A percentile compares a stretch with the other conserved stretches of the same genome.
Evolutionary conservation across 495 filamentous ascomycete genomes (phyloP).

Genomic region (Aspergillus conjunctus): DNA sequence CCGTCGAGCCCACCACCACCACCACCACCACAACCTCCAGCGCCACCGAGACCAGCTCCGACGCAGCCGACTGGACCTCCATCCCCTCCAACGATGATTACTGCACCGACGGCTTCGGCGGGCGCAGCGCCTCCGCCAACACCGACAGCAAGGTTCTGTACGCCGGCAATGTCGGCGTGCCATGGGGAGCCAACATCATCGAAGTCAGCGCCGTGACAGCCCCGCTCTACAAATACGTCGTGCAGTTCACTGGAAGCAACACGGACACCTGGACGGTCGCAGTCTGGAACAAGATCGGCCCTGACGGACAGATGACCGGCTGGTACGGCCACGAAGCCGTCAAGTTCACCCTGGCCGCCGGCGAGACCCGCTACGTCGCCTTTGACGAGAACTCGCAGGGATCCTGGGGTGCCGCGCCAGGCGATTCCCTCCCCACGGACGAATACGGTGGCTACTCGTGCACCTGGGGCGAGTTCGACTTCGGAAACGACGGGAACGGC

Average conservation of each 20-base stretch:
- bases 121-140: constrained; percentile 21
- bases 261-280: constrained; percentile 41
- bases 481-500: constrained; percentile 38
- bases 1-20: constrained; percentile 8
- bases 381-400: constrained; percentile 52
- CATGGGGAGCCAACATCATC: constrained; percentile 59
- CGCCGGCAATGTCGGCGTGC: constrained; percentile 51
- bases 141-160: constrained; percentile 33
- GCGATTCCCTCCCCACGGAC: constrained; percentile 37
- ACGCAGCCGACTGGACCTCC: constrained; percentile 33
- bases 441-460: constrained; percentile 41
- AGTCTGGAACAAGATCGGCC: constrained; percentile 58
- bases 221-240: constrained; percentile 49
- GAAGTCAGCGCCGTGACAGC: constrained; percentile 38
- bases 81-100: constrained; percentile 28
- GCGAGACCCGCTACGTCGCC: constrained; percentile 48
- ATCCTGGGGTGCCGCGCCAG: constrained; percentile 40
- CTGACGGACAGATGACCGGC: constrained; percentile 43
- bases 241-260: constrained; percentile 44
- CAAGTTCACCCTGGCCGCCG: constrained; percentile 45
- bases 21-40: constrained; percentile 15
- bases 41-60: constrained; percentile 3
- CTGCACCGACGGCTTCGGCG: constrained; percentile 27
- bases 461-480: constrained; percentile 51
- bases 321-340: constrained; percentile 50